Percentiles rank a stretch among this genome's conserved stretches.
phyloP scores from a whole-genome alignment of 768 basidiomycete species.

The Kwoniella dejecticola region DNA sequence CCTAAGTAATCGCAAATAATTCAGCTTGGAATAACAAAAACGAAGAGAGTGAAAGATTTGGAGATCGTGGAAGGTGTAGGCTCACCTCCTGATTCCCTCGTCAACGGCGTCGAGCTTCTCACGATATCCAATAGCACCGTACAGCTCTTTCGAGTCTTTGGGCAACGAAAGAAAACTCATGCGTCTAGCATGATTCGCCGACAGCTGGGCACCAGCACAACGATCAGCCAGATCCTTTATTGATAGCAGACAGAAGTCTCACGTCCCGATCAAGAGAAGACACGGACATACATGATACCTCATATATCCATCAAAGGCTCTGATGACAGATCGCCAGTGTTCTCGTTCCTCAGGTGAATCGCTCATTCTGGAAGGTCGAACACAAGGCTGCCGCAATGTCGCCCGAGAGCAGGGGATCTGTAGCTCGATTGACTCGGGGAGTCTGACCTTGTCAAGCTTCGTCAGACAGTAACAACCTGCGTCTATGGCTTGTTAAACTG shows the following conservation, averaged over 20 bases:
- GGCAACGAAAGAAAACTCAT: constrained; percentile 77
- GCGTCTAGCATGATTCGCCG: constrained; percentile 67
- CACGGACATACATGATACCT: constrained; percentile 65
- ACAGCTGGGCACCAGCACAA: constrained; percentile 56
- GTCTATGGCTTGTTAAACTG: no score
- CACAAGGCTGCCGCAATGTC: no score
- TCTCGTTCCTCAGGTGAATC: constrained; percentile 62
- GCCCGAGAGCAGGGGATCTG: no score
- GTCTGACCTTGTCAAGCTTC: no score
- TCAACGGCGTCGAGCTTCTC: constrained; percentile 78
- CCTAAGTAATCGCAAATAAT: constrained; percentile 38
- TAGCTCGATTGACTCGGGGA: no score
- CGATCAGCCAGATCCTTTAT: no score
- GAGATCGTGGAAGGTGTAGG: no score
- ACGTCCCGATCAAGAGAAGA: no score
- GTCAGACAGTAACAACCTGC: no score
- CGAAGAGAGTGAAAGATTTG: background rate
- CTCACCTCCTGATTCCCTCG: constrained; percentile 64
- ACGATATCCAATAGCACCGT: constrained; percentile 72
- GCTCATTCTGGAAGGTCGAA: constrained; percentile 21
- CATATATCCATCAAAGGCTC: constrained; percentile 74
- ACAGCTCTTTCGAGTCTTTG: constrained; percentile 67
- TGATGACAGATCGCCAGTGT: constrained; percentile 74
- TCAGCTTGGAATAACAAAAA: no score
- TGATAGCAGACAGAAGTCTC: no score